Evolutionary conservation across 1,284 basidiomycete genomes (phyloP), one percentile per base, ranked within the genome.

Genomic region (Naganishia liquefaciens): DNA sequence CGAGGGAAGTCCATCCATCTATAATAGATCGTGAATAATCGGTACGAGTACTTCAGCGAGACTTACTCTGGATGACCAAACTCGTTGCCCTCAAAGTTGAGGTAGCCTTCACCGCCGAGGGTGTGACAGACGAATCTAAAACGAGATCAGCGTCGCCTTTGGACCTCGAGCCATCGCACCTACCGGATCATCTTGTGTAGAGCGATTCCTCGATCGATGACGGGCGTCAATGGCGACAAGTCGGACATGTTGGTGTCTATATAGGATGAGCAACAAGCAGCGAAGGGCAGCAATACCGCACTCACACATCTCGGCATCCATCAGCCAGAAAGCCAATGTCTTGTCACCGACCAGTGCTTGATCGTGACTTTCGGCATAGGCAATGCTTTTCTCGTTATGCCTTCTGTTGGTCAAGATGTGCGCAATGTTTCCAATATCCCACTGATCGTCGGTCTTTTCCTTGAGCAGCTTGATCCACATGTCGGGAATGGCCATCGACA

Each of bases 391-490:
- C 80, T 99, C 95, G 44, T 87, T 83, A 74, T 94, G 83, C 33
- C 95, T 85, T 64, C 95, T 85, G 78, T 99, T 97, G 28, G 86
- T 93, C 64, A 99, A 81, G 3, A 93, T 98, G 76, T 90, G 88
- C 27, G 89, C 88, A 69, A 99, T 94, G 76, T 88, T 86, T 65
- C 82, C 87, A 72, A 99, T 84, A 62, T 95, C 85, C 95, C 95
- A 99, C 51, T 89, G 84, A 70, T 90, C 86, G 76, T 99, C 95
- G 4, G 78, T 71, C 75, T 86, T 88, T 79, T 99, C 95, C 78
- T 99, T 99, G 71, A 98, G 85, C 27, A 98, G 83, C 80, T 99
- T 98, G 84, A 99, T 99, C 93, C 93, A 99, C 93, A 97, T 98
- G 78, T 99, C 95, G 5, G 95, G 95, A 55, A 99, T 86, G 10